These are phyloP conservation scores for Chrysopogon serrulatus DNA, from an alignment of 176 grass and related monocot genomes.

Conservation along the genomic window DNA sequence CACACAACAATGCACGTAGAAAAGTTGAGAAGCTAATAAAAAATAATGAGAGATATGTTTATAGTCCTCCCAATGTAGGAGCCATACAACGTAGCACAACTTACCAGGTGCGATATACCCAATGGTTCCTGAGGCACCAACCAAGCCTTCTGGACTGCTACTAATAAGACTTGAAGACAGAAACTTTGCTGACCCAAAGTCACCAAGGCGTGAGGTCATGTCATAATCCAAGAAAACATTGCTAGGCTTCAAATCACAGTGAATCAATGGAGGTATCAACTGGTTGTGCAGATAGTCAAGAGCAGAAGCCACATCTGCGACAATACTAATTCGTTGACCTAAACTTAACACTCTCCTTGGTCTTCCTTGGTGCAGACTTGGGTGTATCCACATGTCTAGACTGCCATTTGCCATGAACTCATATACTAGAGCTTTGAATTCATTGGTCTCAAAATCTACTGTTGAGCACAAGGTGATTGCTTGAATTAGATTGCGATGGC, in stretches of 20 bases:
- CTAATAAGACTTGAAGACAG: not conserved
- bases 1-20: not conserved
- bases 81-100: not conserved
- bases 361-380: not conserved
- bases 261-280: constrained; percentile 20
- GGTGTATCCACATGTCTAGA: constrained; percentile 36
- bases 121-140: constrained; percentile 4
- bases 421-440: constrained; percentile 31
- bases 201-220: constrained; percentile 31
- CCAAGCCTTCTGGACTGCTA: not conserved
- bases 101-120: constrained; percentile 42
- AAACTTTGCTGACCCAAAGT: constrained; percentile 32
- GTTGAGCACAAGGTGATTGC: constrained; percentile 30
- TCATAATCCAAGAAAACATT: constrained; percentile 44
- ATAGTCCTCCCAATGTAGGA: not conserved
- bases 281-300: constrained; percentile 40
- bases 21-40: not conserved
- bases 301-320: constrained; percentile 18
- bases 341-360: constrained; percentile 13
- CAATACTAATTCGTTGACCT: constrained; percentile 26
- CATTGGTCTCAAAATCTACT: constrained; percentile 21
- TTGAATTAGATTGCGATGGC: constrained; percentile 34
- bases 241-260: constrained; percentile 27
- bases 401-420: constrained; percentile 50
- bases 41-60: not conserved